Percentiles rank a stretch among this genome's conserved stretches.
These are phyloP conservation scores for Suillus weaverae DNA, from an alignment of 768 basidiomycete species.

Conservation along the genomic window DNA sequence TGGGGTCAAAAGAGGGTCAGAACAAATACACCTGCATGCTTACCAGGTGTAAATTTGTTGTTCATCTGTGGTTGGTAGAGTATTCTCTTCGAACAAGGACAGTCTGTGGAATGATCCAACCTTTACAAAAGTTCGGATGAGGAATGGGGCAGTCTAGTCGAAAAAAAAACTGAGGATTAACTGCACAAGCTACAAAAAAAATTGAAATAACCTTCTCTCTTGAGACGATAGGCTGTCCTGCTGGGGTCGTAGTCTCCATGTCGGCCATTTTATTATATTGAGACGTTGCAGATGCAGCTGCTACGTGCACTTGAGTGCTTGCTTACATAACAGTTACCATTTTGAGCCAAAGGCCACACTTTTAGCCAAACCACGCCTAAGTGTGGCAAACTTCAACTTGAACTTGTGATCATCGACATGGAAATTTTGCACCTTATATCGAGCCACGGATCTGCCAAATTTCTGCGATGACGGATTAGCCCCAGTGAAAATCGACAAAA, in stretches of 20 bases:
- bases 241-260: slow-evolving; percentile 42
- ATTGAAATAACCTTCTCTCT: slow-evolving; percentile 52
- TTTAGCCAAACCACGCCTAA: not conserved
- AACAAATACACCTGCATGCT: slow-evolving; percentile 13
- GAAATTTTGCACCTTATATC: not conserved
- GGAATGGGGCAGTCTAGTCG: slow-evolving; percentile 72
- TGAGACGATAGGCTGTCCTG: slow-evolving; percentile 48
- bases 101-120: slow-evolving; percentile 76
- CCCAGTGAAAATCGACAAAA: no score
- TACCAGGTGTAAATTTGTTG: slow-evolving; percentile 83
- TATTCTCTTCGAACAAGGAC: slow-evolving; percentile 73
- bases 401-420: no score
- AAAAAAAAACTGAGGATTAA: slow-evolving; percentile 5
- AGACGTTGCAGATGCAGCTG: not conserved
- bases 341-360: not conserved
- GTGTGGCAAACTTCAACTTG: no score
- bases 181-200: not conserved
- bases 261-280: slow-evolving; percentile 31
- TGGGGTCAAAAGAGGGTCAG: not conserved
- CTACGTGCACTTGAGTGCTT: not conserved
- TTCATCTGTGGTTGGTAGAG: slow-evolving; percentile 76
- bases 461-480: not conserved
- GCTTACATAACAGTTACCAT: not conserved
- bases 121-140: slow-evolving; percentile 82
- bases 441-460: not conserved